A percentile compares a stretch with the other conserved stretches of the same genome.
phyloP scores from a whole-genome alignment of 2,329 filamentous ascomycete species.

The Alternaria sp. region DNA sequence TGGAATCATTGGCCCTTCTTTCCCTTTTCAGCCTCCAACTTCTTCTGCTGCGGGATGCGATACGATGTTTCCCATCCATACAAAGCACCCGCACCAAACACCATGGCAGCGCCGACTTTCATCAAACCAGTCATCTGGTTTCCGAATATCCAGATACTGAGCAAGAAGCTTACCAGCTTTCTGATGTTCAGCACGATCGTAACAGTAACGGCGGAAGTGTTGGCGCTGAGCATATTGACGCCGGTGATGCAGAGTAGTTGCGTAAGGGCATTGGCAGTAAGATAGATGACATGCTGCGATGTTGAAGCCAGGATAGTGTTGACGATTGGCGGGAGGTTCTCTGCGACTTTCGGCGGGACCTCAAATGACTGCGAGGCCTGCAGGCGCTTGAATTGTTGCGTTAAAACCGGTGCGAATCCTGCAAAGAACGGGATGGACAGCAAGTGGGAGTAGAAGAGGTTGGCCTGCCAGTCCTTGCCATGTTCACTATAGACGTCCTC shows the following conservation, averaged over 20 bases:
- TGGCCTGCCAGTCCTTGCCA: conserved; percentile 92
- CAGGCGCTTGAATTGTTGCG: conserved; percentile 68
- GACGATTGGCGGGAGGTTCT: conserved; percentile 35
- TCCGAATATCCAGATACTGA: conserved; percentile 95
- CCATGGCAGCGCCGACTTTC: conserved; percentile 78
- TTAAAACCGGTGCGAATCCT: conserved; percentile 71
- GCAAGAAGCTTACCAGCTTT: conserved; percentile 86
- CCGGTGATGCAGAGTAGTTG: conserved; percentile 96
- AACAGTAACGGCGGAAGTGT: conserved; percentile 89
- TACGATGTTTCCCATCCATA: conserved; percentile 78
- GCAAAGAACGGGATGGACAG: conserved; percentile 78
- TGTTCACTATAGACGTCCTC: conserved; percentile 87
- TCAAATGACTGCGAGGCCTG: conserved; percentile 67
- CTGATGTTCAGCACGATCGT: conserved; percentile 96
- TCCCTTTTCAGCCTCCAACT: conserved; percentile 27
- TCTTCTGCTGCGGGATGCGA: conserved; percentile 51
- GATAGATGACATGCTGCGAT: conserved; percentile 74
- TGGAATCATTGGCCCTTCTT: conserved; percentile 35
- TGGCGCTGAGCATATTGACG: conserved; percentile 90
- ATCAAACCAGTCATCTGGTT: conserved; percentile 80
- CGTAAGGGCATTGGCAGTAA: conserved; percentile 80
- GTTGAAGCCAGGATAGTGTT: conserved; percentile 42
- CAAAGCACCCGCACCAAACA: conserved; percentile 88
- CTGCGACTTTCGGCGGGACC: conserved; percentile 38
- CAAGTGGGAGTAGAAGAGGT: conserved; percentile 88